phyloP scores from a whole-genome alignment of 805 yeast genomes.

The Citeromyces matritensis region DNA sequence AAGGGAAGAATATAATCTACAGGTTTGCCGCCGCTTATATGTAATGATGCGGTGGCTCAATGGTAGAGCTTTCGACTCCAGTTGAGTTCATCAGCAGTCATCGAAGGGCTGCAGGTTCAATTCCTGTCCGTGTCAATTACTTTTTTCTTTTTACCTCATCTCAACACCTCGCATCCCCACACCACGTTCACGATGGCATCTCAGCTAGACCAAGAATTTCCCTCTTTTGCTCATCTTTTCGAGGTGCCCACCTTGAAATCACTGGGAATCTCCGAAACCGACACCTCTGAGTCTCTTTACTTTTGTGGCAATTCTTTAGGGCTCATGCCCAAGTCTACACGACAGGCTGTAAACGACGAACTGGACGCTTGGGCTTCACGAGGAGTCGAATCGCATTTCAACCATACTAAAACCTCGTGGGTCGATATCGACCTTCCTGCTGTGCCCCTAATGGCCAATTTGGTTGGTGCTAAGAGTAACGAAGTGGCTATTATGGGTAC shows the following conservation, averaged over 20 bases:
- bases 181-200: too few relatives aligned
- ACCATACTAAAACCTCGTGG: slow-evolving; percentile 67
- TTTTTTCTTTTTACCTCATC: too few relatives aligned
- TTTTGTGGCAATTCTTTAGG: slow-evolving; percentile 94
- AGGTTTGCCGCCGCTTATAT: too few relatives aligned
- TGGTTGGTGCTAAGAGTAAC: slow-evolving; percentile 61
- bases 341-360: slow-evolving; percentile 44
- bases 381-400: slow-evolving; percentile 78
- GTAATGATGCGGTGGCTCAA: slow-evolving; percentile 37
- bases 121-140: slow-evolving; percentile 62
- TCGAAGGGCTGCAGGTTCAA: slow-evolving; percentile 82
- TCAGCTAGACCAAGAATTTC: neutral
- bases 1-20: too few relatives aligned
- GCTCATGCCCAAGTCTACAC: slow-evolving; percentile 60
- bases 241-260: slow-evolving; percentile 53
- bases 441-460: slow-evolving; percentile 47
- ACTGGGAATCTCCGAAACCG: slow-evolving; percentile 26
- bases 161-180: too few relatives aligned
- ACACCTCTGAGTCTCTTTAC: slow-evolving; percentile 17
- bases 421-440: slow-evolving; percentile 73
- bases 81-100: slow-evolving; percentile 13
- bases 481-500: slow-evolving; percentile 88
- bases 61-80: slow-evolving; percentile 75
- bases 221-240: slow-evolving; percentile 24
- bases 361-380: slow-evolving; percentile 69